These are phyloP conservation scores for Populus alba DNA, from an alignment of 345 rosid genomes.

Conservation along the genomic window DNA sequence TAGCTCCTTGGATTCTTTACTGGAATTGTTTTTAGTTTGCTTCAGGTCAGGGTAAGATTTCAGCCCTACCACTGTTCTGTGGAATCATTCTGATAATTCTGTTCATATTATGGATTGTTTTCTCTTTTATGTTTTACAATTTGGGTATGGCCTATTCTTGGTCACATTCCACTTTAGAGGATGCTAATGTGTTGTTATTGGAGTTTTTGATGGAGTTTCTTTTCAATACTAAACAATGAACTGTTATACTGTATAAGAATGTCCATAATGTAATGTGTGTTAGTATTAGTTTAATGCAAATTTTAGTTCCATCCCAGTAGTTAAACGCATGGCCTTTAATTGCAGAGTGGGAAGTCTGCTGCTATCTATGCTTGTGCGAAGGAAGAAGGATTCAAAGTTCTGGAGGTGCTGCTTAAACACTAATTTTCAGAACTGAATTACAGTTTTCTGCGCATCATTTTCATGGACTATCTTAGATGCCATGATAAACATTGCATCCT, in stretches of 20 bases:
- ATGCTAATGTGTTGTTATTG: not conserved
- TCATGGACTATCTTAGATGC: not conserved
- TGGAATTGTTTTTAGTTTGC: not conserved
- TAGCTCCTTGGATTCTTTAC: not conserved
- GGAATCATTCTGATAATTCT: not conserved
- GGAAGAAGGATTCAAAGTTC: slow-evolving; percentile 82
- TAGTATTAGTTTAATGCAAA: not conserved
- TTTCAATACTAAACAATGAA: not conserved
- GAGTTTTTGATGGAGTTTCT: not conserved
- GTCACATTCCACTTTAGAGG: not conserved
- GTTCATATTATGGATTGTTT: not conserved
- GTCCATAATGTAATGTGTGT: not conserved
- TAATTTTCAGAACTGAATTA: slow-evolving; percentile 7
- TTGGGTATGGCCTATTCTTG: not conserved
- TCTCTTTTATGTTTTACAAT: not conserved
- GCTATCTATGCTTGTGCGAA: slow-evolving; percentile 88
- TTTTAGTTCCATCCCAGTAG: slow-evolving; percentile 2
- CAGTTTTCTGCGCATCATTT: not conserved
- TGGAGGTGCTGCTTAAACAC: slow-evolving; percentile 58
- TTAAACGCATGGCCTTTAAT: not conserved
- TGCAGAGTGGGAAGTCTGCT: slow-evolving; percentile 97
- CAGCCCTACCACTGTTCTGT: not conserved
- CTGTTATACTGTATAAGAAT: not conserved
- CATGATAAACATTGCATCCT: not conserved
- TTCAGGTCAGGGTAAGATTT: not conserved